Evolutionary conservation across 352 stramenopile genomes (phyloP).

Genomic region (Phytophthora kernoviae): DNA sequence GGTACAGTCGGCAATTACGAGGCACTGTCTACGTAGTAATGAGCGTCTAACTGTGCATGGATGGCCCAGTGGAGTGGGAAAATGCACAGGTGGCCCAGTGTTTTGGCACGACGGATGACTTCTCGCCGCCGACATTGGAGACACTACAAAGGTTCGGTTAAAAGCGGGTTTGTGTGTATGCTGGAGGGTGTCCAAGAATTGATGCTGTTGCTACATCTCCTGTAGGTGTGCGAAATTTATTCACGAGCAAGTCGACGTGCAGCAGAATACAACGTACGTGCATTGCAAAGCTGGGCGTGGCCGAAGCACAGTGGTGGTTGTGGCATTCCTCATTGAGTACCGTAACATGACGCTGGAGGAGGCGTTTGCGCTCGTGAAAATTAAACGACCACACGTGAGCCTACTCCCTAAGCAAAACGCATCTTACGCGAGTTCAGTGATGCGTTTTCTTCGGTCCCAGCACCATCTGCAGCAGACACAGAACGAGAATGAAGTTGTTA

Average conservation of each 20-base stretch:
- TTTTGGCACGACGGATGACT: constrained; percentile 70
- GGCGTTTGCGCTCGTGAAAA: constrained; percentile 54
- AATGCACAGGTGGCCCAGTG: constrained; percentile 53
- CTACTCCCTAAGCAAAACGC: constrained; percentile 62
- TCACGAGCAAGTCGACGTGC: constrained; percentile 55
- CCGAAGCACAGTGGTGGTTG: constrained; percentile 73
- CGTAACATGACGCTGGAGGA: constrained; percentile 60
- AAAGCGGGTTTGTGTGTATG: neutral
- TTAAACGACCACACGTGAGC: constrained; percentile 67
- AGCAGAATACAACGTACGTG: constrained; percentile 70
- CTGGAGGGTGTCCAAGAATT: neutral
- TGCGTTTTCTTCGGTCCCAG: constrained; percentile 14
- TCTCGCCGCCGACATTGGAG: constrained; percentile 66
- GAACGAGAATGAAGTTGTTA: constrained; percentile 1
- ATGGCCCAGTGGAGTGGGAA: constrained; percentile 55
- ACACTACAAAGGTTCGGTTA: constrained; percentile 50
- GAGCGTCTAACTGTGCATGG: neutral
- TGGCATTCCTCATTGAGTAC: constrained; percentile 74
- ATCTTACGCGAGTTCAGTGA: constrained; percentile 51
- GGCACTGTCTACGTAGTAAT: neutral
- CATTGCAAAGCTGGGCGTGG: constrained; percentile 84
- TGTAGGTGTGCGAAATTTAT: constrained; percentile 68
- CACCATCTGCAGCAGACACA: neutral
- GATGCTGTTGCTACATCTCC: neutral
- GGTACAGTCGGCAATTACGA: constrained; percentile 23